These are phyloP conservation scores for Gossypium stocksii DNA, from an alignment of 345 rosid genomes.

Conservation along the genomic window DNA sequence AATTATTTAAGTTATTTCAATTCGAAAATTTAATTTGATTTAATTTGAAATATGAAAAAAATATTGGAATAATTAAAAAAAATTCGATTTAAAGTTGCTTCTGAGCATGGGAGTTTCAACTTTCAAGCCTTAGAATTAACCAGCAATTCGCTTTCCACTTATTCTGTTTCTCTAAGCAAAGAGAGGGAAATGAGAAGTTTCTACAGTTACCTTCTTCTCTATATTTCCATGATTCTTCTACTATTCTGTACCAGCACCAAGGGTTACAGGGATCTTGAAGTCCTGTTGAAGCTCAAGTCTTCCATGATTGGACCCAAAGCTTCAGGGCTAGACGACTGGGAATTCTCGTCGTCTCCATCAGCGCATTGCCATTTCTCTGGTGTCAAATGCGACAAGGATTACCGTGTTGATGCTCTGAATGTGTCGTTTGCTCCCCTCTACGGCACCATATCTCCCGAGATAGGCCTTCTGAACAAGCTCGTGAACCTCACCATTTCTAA, in stretches of 20 bases:
- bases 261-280: constrained; percentile 47
- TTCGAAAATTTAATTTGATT: no score
- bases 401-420: constrained; percentile 56
- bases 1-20: no score
- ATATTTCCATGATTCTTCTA: constrained; percentile 21
- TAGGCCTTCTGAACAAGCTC: constrained; percentile 54
- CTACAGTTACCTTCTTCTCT: constrained; percentile 11
- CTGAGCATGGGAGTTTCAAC: no score
- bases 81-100: no score
- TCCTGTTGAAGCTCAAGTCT: constrained; percentile 59
- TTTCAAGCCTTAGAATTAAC: no score
- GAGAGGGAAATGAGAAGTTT: constrained; percentile 22
- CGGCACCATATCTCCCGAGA: constrained; percentile 61
- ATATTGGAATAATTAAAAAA: no score
- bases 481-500: constrained; percentile 55
- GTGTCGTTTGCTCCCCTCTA: constrained; percentile 42
- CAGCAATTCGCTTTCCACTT: no score
- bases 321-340: constrained; percentile 68
- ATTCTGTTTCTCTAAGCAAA: not conserved
- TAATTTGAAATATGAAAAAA: no score
- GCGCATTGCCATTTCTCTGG: constrained; percentile 86
- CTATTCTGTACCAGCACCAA: constrained; percentile 23
- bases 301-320: constrained; percentile 49
- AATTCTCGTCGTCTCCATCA: constrained; percentile 27
- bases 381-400: constrained; percentile 47